Percentiles rank a stretch among this genome's conserved stretches.
These are phyloP conservation scores for Jimgerdemannia flammicorona DNA, from an alignment of 192 early-diverging fungal species.

Conservation along the genomic window DNA sequence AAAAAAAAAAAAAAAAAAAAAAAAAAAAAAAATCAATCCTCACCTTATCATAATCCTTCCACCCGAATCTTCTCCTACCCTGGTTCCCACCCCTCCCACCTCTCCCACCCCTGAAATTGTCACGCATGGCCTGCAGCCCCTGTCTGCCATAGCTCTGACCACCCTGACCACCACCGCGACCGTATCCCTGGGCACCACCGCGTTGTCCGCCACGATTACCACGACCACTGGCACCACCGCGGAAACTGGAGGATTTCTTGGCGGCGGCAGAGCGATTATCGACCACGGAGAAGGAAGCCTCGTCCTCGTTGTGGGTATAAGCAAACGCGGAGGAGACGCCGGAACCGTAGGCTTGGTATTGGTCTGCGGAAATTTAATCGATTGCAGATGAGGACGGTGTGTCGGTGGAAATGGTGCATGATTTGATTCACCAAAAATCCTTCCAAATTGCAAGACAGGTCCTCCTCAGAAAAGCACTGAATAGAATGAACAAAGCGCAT, in stretches of 20 bases:
- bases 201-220: constrained; percentile 35
- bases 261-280: constrained; percentile 64
- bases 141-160: constrained; percentile 25
- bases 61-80: constrained; percentile 35
- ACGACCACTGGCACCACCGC: constrained; percentile 35
- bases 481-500: no score
- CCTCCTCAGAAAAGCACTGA: no score
- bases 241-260: constrained; percentile 59
- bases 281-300: constrained; percentile 93
- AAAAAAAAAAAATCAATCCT: no score
- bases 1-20: no score
- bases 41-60: constrained; percentile 40
- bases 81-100: constrained; percentile 5
- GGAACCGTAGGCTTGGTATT: constrained; percentile 82
- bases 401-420: not conserved
- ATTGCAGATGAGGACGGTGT: no score
- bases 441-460: not conserved
- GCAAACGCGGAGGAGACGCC: constrained; percentile 80
- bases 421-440: not conserved
- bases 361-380: constrained; percentile 22
- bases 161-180: constrained; percentile 39
- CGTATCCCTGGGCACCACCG: constrained; percentile 24
- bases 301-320: constrained; percentile 88
- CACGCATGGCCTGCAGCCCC: no score
- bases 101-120: no score